Percentiles rank a stretch among this genome's conserved stretches.
These are phyloP conservation scores for Xylaria flabelliformis DNA, from an alignment of 495 filamentous ascomycete species.

Conservation along the genomic window DNA sequence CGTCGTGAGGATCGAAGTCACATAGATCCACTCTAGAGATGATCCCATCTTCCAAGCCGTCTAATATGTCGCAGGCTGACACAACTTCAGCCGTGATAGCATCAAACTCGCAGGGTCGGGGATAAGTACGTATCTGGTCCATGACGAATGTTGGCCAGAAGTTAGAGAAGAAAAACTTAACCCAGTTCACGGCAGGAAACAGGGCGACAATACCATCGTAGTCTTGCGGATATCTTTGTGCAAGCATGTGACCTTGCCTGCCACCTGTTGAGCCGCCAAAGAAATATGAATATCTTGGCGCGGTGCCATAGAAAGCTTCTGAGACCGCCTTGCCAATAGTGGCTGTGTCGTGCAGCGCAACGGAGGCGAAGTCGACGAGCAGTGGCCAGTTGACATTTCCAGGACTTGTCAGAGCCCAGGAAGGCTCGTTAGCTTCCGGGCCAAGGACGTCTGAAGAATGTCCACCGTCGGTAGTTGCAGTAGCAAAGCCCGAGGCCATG, in stretches of 20 bases:
- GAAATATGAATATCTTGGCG: constrained; percentile 44
- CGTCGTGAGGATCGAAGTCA: constrained; percentile 29
- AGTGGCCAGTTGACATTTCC: constrained; percentile 51
- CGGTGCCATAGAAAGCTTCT: constrained; percentile 41
- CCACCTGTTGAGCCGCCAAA: constrained; percentile 48
- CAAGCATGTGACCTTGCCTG: constrained; percentile 45
- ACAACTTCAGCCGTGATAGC: constrained; percentile 37
- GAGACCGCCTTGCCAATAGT: constrained; percentile 32
- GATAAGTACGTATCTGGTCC: constrained; percentile 26
- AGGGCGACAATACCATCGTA: constrained; percentile 47
- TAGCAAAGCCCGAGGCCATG: constrained; percentile 46
- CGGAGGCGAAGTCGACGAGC: constrained; percentile 49
- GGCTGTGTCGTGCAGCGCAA: constrained; percentile 34
- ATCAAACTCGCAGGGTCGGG: constrained; percentile 37
- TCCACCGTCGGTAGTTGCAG: constrained; percentile 52
- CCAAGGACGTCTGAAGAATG: constrained; percentile 30
- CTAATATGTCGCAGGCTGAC: constrained; percentile 41
- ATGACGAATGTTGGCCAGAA: constrained; percentile 36
- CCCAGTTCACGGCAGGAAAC: constrained; percentile 41
- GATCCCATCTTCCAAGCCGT: constrained; percentile 41
- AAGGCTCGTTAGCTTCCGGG: neutral
- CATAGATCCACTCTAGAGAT: constrained; percentile 34
- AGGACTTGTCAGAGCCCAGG: constrained; percentile 49
- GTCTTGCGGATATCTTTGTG: constrained; percentile 45
- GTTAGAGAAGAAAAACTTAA: constrained; percentile 16